Evolutionary conservation across 495 filamentous ascomycete species (phyloP).

Genomic region (Annulohypoxylon bovei): DNA sequence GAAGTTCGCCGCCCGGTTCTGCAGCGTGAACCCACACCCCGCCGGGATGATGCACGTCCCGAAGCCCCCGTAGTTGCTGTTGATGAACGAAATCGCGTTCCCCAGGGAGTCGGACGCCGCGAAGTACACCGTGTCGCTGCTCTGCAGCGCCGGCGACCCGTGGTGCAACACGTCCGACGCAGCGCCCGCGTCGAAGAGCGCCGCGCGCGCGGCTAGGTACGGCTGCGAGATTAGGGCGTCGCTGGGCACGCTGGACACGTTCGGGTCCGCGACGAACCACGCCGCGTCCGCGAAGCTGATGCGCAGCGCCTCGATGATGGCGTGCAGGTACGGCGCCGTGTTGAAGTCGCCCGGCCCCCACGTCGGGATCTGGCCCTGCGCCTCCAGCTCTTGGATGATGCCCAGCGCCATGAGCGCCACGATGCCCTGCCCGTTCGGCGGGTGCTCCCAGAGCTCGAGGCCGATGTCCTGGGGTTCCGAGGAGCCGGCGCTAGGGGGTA

Average conservation of each 20-base stretch:
- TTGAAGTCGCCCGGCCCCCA: slow-evolving; percentile 79
- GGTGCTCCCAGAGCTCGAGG: slow-evolving; percentile 92
- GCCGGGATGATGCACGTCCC: slow-evolving; percentile 86
- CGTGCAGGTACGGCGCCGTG: slow-evolving; percentile 82
- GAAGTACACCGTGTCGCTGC: slow-evolving; percentile 95
- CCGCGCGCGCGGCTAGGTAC: slow-evolving; percentile 55
- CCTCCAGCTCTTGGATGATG: slow-evolving; percentile 85
- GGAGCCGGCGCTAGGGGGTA: slow-evolving; percentile 55
- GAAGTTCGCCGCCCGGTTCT: slow-evolving; percentile 94
- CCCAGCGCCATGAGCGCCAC: slow-evolving; percentile 94
- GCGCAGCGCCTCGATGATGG: slow-evolving; percentile 86
- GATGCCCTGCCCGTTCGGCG: slow-evolving; percentile 97
- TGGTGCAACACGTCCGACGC: slow-evolving; percentile 45
- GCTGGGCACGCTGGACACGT: slow-evolving; percentile 71
- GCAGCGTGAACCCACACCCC: slow-evolving; percentile 88
- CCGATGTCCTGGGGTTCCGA: slow-evolving; percentile 41
- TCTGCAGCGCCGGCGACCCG: slow-evolving; percentile 69
- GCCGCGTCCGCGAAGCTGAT: slow-evolving; percentile 91
- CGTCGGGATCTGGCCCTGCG: slow-evolving; percentile 72
- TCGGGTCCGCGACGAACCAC: slow-evolving; percentile 91
- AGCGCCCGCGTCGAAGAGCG: slow-evolving; percentile 48
- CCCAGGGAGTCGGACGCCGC: slow-evolving; percentile 79
- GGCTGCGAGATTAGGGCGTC: slow-evolving; percentile 65
- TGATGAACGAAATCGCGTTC: slow-evolving; percentile 96
- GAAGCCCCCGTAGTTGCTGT: slow-evolving; percentile 92